These are phyloP conservation scores for Fraxinus albicans DNA, from an alignment of 305 asterid genomes.

Conservation along the genomic window DNA sequence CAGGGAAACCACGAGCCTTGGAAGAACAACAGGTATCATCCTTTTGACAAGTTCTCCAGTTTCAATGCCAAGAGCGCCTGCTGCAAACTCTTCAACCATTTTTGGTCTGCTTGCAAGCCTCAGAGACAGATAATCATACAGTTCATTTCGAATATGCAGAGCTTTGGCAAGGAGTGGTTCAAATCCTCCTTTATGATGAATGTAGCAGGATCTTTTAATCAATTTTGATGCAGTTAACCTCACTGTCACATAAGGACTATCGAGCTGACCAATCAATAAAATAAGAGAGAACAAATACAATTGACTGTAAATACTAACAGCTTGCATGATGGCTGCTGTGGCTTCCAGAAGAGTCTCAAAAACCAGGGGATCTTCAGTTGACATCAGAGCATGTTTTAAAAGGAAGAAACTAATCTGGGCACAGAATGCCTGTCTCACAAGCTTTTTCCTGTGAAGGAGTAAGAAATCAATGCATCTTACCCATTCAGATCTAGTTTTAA, in stretches of 20 bases:
- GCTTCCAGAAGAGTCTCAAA: constrained; percentile 81
- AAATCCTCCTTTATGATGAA: constrained; percentile 67
- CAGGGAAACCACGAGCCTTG: constrained; percentile 74
- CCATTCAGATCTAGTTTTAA: constrained; percentile 73
- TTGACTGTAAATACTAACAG: constrained; percentile 64
- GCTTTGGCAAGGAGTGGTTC: constrained; percentile 65
- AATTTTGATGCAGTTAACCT: constrained; percentile 71
- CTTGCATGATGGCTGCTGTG: constrained; percentile 72
- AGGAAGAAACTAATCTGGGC: constrained; percentile 71
- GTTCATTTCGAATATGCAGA: constrained; percentile 63
- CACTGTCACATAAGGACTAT: constrained; percentile 61
- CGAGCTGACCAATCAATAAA: constrained; percentile 82
- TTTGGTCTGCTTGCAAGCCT: constrained; percentile 66
- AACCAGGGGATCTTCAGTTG: constrained; percentile 73
- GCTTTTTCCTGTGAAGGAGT: constrained; percentile 70
- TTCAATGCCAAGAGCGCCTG: constrained; percentile 71
- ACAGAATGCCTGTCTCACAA: constrained; percentile 80
- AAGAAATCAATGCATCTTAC: constrained; percentile 62
- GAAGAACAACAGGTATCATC: constrained; percentile 92
- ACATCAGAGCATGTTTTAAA: constrained; percentile 76
- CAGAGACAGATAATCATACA: constrained; percentile 71
- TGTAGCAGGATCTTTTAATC: constrained; percentile 65
- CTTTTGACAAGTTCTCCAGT: constrained; percentile 75
- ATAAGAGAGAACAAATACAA: constrained; percentile 73
- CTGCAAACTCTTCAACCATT: constrained; percentile 84